Base-by-base conservation (phyloP, 495 filamentous ascomycete species). In the Talaromyces trachyspermus region DNA sequence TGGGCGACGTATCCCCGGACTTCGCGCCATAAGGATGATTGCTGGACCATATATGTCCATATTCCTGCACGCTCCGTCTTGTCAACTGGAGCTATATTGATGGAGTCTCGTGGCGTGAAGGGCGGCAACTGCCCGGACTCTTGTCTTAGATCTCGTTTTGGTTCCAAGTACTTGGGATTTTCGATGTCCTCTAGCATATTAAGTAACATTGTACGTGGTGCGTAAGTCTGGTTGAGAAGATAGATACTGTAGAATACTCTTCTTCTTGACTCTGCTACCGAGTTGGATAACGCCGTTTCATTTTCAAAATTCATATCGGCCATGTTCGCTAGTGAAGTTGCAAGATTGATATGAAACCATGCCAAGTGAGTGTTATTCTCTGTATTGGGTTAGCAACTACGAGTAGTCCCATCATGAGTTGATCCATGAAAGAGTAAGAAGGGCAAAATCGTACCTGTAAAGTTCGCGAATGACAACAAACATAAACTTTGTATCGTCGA, bases 101-200 rank as follows among this genome's bases (percentile, higher is more conserved):
- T 25, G 11, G 30, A 37, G 7, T 46, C 44, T 17, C 12, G 29
- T 8, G 44, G 44, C 14, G 27, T 46, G 2, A 46, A 46, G 12
- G 44, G 44, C 15, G 44, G 44, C 10, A 33, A 15, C 14, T 33
- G 11, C 15, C 44, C 44, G 2, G 12, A 46, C 25, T 36, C 20
- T 23, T 33, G 29, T 1, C 1, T 24, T 8, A 33, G 19, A 25
- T 46, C 44, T 37, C 44, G 29, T 37, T 46, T 46, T 8, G 44
- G 44, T 37, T 46, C 44, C 7, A 46, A 20, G 17, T 46, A 46
- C 15, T 17, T 46, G 17, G 44, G 44, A 2, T 46, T 36, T 5
- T 46, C 44, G 8, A 46, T 46, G n/a, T 46, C 29, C 5, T 46
- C 44, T 3, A 46, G 44, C 44, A 46, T 46, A 14, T 46, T 46